Percentiles rank a stretch among this genome's conserved stretches.
Evolutionary conservation across 2,329 filamentous ascomycete genomes (phyloP).

Genomic region (Colletotrichum cordylinicola): DNA sequence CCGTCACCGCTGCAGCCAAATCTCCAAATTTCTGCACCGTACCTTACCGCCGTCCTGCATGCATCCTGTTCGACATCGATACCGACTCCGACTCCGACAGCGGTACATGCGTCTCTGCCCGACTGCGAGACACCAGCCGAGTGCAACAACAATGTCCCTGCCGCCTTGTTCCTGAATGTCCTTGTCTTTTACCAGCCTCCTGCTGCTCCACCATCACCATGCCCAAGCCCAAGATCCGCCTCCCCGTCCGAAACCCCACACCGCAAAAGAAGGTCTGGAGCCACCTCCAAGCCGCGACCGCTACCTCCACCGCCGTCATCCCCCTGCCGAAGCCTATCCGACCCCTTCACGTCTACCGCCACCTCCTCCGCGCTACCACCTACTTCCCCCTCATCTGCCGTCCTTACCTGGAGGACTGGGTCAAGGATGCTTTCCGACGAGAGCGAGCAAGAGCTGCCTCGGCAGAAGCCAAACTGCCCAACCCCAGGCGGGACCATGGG

Average conservation of each 20-base stretch:
- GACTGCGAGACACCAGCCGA: not conserved
- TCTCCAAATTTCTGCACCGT: not conserved
- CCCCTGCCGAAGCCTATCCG: slow-evolving; percentile 37
- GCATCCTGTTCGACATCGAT: slow-evolving; percentile 16
- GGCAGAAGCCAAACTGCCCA: slow-evolving; percentile 44
- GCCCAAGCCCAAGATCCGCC: slow-evolving; percentile 28
- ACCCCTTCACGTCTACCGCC: slow-evolving; percentile 58
- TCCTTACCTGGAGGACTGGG: slow-evolving; percentile 45
- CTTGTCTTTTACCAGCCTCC: not conserved
- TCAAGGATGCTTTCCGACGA: slow-evolving; percentile 51
- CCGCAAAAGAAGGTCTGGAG: not conserved
- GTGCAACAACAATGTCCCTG: not conserved
- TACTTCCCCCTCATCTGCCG: slow-evolving; percentile 63
- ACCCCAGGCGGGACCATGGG: slow-evolving; percentile 1
- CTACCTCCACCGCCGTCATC: slow-evolving; percentile 29
- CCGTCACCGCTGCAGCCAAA: not conserved
- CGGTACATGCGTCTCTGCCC: slow-evolving; percentile 9
- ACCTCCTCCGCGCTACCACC: slow-evolving; percentile 64
- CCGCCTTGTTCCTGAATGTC: not conserved
- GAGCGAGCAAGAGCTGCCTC: slow-evolving; percentile 27
- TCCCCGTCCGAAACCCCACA: slow-evolving; percentile 32
- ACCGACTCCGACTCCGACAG: not conserved
- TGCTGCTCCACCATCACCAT: not conserved
- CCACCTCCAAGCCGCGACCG: not conserved
- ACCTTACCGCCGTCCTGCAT: slow-evolving; percentile 6